Evolutionary conservation across 257 asterid genomes (phyloP).

Genomic region (Penstemon barbatus): DNA sequence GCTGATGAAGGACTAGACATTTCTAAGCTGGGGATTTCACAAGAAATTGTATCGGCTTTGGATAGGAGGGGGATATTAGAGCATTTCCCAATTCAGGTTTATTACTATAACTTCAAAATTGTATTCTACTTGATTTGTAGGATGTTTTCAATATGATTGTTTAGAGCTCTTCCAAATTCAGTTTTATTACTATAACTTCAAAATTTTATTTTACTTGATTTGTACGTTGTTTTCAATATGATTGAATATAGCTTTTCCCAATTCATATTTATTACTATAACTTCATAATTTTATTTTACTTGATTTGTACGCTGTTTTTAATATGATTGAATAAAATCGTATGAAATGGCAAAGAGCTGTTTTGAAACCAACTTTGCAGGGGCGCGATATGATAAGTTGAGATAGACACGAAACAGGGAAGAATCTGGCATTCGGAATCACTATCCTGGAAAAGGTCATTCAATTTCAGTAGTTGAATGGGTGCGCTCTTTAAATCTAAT

Average conservation of each 20-base stretch:
- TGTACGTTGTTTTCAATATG: not conserved
- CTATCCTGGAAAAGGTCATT: constrained; percentile 72
- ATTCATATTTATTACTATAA: not conserved
- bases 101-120: too few relatives aligned
- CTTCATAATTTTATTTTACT: too few relatives aligned
- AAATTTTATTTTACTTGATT: not conserved
- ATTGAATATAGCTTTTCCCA: not conserved
- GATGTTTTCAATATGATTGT: not conserved
- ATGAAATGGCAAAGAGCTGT: constrained; percentile 59
- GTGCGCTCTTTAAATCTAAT: constrained; percentile 37
- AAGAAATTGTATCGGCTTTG: constrained; percentile 63
- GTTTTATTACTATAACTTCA: not conserved
- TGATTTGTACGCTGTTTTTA: too few relatives aligned
- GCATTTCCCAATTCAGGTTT: constrained; percentile 82
- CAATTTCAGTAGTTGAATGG: constrained; percentile 72
- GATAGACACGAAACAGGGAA: constrained; percentile 98
- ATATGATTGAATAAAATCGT: too few relatives aligned
- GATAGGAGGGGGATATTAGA: constrained; percentile 62
- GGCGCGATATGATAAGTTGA: constrained; percentile 91
- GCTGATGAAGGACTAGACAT: constrained; percentile 85
- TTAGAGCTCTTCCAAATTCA: not conserved
- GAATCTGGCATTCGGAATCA: constrained; percentile 85
- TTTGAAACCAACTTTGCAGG: constrained; percentile 90
- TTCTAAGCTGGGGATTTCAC: constrained; percentile 73
- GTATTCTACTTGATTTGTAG: constrained; percentile 36